Evolutionary conservation across 1,284 basidiomycete species (phyloP), one percentile per base, ranked within the genome.

Genomic region (Peniophora sp.): DNA sequence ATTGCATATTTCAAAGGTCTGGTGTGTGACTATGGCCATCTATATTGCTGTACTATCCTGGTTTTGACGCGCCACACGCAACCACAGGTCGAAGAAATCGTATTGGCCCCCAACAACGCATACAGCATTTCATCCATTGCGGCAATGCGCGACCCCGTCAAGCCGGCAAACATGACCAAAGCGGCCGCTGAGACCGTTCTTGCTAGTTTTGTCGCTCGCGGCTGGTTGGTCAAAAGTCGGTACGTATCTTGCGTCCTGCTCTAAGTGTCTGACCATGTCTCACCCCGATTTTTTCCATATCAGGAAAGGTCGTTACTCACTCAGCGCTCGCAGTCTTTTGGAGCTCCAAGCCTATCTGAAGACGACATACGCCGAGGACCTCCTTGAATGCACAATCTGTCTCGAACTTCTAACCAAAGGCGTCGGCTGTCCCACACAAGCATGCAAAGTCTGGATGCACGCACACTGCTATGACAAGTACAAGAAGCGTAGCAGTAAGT

Each of bases 1-100:
- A 90, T 92, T 48, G 73, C 81, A 0, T 92, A 81, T 66, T 92
- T 92, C 73, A 90, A 85, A 67, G 80, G 80, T 2, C 70, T 92
- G 51, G 91, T 90, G 61, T 32, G 27, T 55, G 83, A 67, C n/a
- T 9, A 45, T 6, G 17, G 37, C 32, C 6, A 8, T 54, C 43
- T 44, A 23, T 27, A 8, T 47, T 1, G 41, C 22, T 18, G 5
- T 34, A 24, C n/a, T n/a, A n/a, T 32, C 27, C 48, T 47, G 14
- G 36, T 12, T 9, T 9, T 17, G 3, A 3, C 14, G 17, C 27
- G 27, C 27, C 27, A 32, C 27, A 32, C 27, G 27, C 27, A 32
- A 32, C 27, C 27, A 42, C 58, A 94, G 91, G 75, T 95, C 41
- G 88, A 93, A 60, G 85, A 88, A 68, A 93, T 95, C 60, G 87